Evolutionary conservation across 768 basidiomycete genomes (phyloP).

Genomic region (Psilocybe subaeruginosa): DNA sequence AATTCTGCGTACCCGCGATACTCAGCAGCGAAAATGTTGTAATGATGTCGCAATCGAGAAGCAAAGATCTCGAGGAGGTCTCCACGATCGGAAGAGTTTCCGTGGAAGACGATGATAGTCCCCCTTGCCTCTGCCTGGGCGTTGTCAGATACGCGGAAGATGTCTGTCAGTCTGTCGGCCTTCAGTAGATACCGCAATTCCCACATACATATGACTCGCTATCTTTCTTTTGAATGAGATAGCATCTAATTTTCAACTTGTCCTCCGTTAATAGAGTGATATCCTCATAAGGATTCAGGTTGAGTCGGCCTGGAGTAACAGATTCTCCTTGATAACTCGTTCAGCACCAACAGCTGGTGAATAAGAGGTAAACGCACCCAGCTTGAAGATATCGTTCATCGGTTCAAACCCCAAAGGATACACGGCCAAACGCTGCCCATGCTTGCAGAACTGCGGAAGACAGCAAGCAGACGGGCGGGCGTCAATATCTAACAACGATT

Average conservation of each 20-base stretch:
- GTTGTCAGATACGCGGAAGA: too few relatives aligned
- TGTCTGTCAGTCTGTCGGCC: too few relatives aligned
- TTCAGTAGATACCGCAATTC: neutral
- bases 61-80: slow-evolving; percentile 70
- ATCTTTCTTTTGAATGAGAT: slow-evolving; percentile 8
- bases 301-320: too few relatives aligned
- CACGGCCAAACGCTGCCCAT: neutral
- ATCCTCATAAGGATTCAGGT: slow-evolving; percentile 11
- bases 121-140: slow-evolving; percentile 13
- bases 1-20: slow-evolving; percentile 72
- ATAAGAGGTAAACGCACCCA: too few relatives aligned
- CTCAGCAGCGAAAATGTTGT: slow-evolving; percentile 82
- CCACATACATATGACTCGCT: neutral
- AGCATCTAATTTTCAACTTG: slow-evolving; percentile 16
- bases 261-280: slow-evolving; percentile 16
- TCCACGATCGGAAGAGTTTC: slow-evolving; percentile 60
- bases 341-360: too few relatives aligned
- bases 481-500: too few relatives aligned
- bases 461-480: too few relatives aligned
- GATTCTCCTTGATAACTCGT: neutral
- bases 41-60: too few relatives aligned
- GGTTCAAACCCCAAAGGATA: neutral
- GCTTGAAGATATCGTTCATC: neutral
- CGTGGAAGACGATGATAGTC: slow-evolving; percentile 88
- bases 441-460: too few relatives aligned